Evolutionary conservation across 1,284 basidiomycete genomes (phyloP), one percentile per base, ranked within the genome.

Genomic region (Calocybe gambosa): DNA sequence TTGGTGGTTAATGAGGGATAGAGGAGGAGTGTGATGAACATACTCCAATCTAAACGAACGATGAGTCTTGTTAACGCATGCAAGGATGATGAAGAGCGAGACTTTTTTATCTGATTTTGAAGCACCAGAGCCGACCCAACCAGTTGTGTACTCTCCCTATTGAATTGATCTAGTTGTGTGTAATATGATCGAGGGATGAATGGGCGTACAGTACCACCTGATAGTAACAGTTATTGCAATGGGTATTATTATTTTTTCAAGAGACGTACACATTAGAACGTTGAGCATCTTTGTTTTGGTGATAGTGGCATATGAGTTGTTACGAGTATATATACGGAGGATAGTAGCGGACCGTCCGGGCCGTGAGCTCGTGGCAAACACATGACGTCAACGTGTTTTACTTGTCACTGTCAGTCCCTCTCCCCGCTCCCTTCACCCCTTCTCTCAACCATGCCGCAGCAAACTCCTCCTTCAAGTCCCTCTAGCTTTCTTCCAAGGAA

Each of bases 31-130:
- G 25, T 41, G n/a, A 16, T 26, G 8, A 42, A 69, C 79, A 53
- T 63, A 86, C 84, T 46, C 84, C 84, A 56, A 87, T 85, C 84
- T 86, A 55, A 16, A n/a, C 3, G 3, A 29, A 16, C 8, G 3
- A 3, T 34, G 31, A 15, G 31, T 31, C 13, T 31, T n/a, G 31
- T 34, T 16, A n/a, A 16, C 5, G 15, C 31, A 16, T 49, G 42
- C 51, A 40, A 36, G 53, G 23, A 50, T 35, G 46, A 49, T 47
- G 21, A 23, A 23, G 21, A 7, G 21, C 7, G n/a, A n/a, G n/a
- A 85, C 88, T 75, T 93, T 95, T 71, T 95, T 95, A 71, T 95
- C 93, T 6, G 91, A 93, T 60, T 87, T 92, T 16, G 91, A 93
- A 37, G 88, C 86, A n/a, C 91, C 89, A 28, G 83, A 79, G 13